phyloP scores from a whole-genome alignment of 2,329 filamentous ascomycete species.

The Fusarium sp. region DNA sequence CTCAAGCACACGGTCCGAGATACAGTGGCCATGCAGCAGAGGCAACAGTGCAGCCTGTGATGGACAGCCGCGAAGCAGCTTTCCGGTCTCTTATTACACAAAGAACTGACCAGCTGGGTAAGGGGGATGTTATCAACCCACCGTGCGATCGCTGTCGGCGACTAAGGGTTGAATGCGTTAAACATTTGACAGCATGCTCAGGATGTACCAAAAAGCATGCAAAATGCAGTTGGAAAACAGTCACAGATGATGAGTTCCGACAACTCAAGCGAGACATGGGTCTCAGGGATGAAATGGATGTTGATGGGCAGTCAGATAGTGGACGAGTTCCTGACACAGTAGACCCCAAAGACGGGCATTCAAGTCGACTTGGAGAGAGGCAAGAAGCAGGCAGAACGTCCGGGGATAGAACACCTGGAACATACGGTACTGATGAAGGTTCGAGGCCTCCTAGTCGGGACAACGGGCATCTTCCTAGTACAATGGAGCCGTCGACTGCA shows the following conservation, averaged over 20 bases:
- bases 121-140: slow-evolving; percentile 80
- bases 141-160: slow-evolving; percentile 86
- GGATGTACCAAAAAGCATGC: slow-evolving; percentile 92
- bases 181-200: slow-evolving; percentile 86
- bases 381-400: slow-evolving; percentile 28
- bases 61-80: slow-evolving; percentile 45
- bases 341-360: slow-evolving; percentile 24
- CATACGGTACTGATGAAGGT: slow-evolving; percentile 30
- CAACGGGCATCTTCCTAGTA: slow-evolving; percentile 29
- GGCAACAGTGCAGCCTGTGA: slow-evolving; percentile 36
- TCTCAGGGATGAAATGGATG: slow-evolving; percentile 23
- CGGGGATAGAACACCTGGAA: slow-evolving; percentile 35
- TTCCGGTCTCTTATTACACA: slow-evolving; percentile 71
- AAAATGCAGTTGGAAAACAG: slow-evolving; percentile 85
- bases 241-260: slow-evolving; percentile 75
- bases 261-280: slow-evolving; percentile 46
- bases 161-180: slow-evolving; percentile 82
- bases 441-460: slow-evolving; percentile 39
- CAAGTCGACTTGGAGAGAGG: slow-evolving; percentile 20
- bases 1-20: slow-evolving; percentile 30
- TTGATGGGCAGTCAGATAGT: slow-evolving; percentile 30
- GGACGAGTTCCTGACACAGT: slow-evolving; percentile 20
- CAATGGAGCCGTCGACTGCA: slow-evolving; percentile 35
- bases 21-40: slow-evolving; percentile 39
- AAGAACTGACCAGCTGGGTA: slow-evolving; percentile 78